These are phyloP conservation scores for Sonneratia caseolaris DNA, from an alignment of 345 rosid genomes.

Conservation along the genomic window DNA sequence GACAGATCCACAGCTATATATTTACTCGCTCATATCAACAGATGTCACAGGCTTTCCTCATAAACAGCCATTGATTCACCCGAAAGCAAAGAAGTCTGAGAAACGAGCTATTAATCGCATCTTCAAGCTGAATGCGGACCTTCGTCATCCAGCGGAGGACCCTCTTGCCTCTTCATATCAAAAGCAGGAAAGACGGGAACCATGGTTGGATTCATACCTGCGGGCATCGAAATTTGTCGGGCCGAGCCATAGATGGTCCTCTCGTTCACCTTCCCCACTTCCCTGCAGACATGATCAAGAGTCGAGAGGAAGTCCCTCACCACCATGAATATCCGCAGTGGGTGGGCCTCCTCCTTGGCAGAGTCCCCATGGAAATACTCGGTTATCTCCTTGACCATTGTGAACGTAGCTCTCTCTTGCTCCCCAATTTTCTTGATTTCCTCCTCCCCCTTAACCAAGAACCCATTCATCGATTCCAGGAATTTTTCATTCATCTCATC, in stretches of 20 bases:
- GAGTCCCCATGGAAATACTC: slow-evolving; percentile 91
- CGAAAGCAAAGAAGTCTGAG: neutral
- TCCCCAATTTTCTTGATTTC: slow-evolving; percentile 50
- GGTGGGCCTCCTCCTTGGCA: slow-evolving; percentile 67
- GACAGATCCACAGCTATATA: neutral
- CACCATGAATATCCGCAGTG: slow-evolving; percentile 60
- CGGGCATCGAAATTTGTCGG: slow-evolving; percentile 25
- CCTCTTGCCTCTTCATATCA: slow-evolving; percentile 20
- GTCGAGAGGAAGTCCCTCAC: slow-evolving; percentile 76
- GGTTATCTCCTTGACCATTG: slow-evolving; percentile 65
- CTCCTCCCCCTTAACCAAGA: slow-evolving; percentile 58
- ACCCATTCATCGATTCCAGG: slow-evolving; percentile 47
- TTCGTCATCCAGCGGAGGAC: slow-evolving; percentile 33
- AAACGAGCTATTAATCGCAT: neutral
- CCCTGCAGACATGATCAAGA: slow-evolving; percentile 90
- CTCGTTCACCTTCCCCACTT: slow-evolving; percentile 81
- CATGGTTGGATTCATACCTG: slow-evolving; percentile 19
- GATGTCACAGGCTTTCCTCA: too few species aligned
- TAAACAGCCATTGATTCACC: neutral
- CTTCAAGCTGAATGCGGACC: slow-evolving; percentile 12
- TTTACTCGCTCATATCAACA: neutral
- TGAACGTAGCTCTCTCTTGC: slow-evolving; percentile 29
- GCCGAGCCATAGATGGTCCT: slow-evolving; percentile 54
- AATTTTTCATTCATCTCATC: slow-evolving; percentile 27
- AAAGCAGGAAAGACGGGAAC: slow-evolving; percentile 42